Conservation (phyloP, 2,329 filamentous ascomycete species). For the Diaporthe sp. region DNA sequence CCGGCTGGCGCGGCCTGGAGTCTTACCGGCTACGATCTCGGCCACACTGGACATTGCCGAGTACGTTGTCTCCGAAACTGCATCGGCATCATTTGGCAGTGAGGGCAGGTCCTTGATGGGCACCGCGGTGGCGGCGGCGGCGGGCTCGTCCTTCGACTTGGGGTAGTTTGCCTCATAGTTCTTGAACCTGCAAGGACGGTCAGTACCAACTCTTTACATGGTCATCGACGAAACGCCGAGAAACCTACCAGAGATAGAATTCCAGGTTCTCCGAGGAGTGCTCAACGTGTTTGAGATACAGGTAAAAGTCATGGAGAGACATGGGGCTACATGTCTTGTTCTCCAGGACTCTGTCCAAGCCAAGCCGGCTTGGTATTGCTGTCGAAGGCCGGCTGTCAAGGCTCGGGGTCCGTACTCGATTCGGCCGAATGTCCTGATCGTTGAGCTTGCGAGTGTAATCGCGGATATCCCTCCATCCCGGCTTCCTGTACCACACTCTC, state of each 20-base stretch:
- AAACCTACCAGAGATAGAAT: conserved; percentile 62
- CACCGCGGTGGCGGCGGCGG: not conserved
- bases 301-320: conserved; percentile 65
- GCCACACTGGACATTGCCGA: conserved; percentile 7
- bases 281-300: conserved; percentile 66
- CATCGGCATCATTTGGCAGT: conserved; percentile 4
- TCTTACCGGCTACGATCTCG: conserved; percentile 24
- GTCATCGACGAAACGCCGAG: not conserved
- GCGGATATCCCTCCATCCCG: conserved; percentile 62
- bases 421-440: conserved; percentile 38
- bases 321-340: conserved; percentile 65
- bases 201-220: not conserved
- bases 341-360: conserved; percentile 60
- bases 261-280: conserved; percentile 64
- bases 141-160: conserved; percentile 40
- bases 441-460: conserved; percentile 59
- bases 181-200: conserved; percentile 54
- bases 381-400: conserved; percentile 53
- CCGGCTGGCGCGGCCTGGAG: not conserved
- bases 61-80: not conserved
- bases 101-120: conserved; percentile 3
- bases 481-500: conserved; percentile 62
- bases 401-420: conserved; percentile 31
- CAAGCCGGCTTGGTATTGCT: conserved; percentile 56
- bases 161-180: conserved; percentile 56